Evolutionary conservation across 352 stramenopile genomes (phyloP).

Genomic region (Phytophthora litchii): DNA sequence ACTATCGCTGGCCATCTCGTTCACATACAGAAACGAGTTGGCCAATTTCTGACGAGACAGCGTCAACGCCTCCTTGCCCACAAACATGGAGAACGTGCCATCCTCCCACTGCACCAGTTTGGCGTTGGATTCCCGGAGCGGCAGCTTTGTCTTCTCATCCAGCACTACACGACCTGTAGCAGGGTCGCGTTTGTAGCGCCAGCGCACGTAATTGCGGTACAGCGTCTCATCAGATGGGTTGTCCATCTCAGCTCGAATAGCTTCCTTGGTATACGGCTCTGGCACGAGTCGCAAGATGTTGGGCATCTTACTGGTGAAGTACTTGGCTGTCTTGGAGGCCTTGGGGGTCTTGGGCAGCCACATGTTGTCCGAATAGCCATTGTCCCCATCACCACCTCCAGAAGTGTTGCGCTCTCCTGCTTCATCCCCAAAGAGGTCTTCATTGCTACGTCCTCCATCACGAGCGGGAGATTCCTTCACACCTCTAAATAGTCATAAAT

Average conservation of each 20-base stretch:
- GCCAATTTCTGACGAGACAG: constrained; percentile 86
- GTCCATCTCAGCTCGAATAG: constrained; percentile 81
- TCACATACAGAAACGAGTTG: constrained; percentile 88
- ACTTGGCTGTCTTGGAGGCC: constrained; percentile 57
- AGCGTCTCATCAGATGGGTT: constrained; percentile 85
- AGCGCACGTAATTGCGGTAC: constrained; percentile 89
- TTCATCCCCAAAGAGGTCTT: constrained; percentile 56
- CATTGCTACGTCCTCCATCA: constrained; percentile 56
- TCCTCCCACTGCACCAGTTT: constrained; percentile 90
- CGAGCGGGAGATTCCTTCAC: constrained; percentile 84
- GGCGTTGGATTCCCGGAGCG: constrained; percentile 76
- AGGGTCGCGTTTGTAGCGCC: constrained; percentile 73
- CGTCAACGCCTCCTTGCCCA: constrained; percentile 82
- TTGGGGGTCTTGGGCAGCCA: constrained; percentile 84
- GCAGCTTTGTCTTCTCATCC: constrained; percentile 61
- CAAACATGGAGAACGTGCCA: constrained; percentile 86
- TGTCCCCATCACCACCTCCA: constrained; percentile 35
- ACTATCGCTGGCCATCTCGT: constrained; percentile 74
- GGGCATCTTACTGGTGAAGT: constrained; percentile 85
- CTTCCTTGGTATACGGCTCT: constrained; percentile 75
- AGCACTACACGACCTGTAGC: constrained; percentile 63
- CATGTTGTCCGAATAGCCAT: constrained; percentile 55
- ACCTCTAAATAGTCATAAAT: constrained; percentile 48
- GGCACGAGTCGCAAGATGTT: constrained; percentile 86
- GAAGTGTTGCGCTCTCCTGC: constrained; percentile 30